phyloP scores from a whole-genome alignment of 2,329 filamentous ascomycete species.

The Sodiomyces alkalinus region DNA sequence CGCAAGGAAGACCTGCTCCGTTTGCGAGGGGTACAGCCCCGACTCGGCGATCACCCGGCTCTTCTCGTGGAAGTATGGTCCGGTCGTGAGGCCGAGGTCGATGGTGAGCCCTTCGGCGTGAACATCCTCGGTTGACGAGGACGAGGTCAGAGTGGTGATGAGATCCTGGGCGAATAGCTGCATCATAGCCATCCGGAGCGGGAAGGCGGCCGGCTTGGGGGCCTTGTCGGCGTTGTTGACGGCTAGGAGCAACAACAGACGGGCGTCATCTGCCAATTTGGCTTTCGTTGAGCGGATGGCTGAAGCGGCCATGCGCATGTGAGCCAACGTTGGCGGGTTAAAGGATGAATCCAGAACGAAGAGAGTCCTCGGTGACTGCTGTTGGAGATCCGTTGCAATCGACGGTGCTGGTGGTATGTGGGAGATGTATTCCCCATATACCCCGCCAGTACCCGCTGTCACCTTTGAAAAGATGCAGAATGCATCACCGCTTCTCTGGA shows the following conservation, averaged over 20 bases:
- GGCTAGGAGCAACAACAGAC: conserved; percentile 44
- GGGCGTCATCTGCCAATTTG: conserved; percentile 8
- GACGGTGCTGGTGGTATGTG: no score
- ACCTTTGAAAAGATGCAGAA: conserved; percentile 25
- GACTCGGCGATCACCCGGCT: conserved; percentile 36
- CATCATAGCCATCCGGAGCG: conserved; percentile 57
- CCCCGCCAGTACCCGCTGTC: not conserved
- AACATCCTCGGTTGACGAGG: not conserved
- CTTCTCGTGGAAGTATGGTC: conserved; percentile 64
- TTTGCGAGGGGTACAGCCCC: conserved; percentile 22
- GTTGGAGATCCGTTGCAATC: conserved; percentile 9
- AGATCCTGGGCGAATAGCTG: conserved; percentile 47
- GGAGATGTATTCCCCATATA: no score
- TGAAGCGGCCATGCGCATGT: conserved; percentile 39
- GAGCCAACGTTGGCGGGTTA: conserved; percentile 50
- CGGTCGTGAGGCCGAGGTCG: conserved; percentile 56
- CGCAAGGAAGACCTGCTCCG: conserved; percentile 50
- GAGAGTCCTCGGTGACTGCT: conserved; percentile 18
- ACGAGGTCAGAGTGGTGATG: no score
- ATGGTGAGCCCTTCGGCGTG: conserved; percentile 16
- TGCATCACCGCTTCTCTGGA: conserved; percentile 24
- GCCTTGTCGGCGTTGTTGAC: conserved; percentile 53
- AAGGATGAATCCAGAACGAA: conserved; percentile 53
- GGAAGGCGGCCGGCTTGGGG: conserved; percentile 52
- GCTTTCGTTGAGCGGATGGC: conserved; percentile 17